Evolutionary conservation across 2,329 filamentous ascomycete genomes (phyloP), one percentile per base, ranked within the genome.

Genomic region (Alternaria tenuissima): DNA sequence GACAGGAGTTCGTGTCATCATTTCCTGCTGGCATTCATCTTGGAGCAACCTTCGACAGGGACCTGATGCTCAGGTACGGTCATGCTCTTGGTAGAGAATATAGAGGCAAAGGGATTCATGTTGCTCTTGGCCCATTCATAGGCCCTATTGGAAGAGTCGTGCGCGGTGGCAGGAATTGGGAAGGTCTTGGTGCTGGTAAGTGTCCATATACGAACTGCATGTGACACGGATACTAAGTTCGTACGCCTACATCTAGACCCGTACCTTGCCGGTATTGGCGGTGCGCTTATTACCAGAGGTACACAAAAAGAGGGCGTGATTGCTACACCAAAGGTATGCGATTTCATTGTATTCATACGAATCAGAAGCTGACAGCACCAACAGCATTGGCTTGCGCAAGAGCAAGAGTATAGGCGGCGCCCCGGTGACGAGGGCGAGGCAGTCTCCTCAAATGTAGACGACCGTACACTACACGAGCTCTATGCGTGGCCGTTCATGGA

Each of bases 101-200:
- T 51, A 85, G 87, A 12, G 89, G 88, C 5, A 93, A 93, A 71
- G 90, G 91, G 1, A 85, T 88, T 39, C 88, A 93, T 71, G 83
- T 92, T 55, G 87, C 87, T 65, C 82, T 94, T 6, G 90, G 90
- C 0, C 91, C 91, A 0, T 83, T 86, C 0, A 88, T 91, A 28
- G 91, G 90, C 0, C 87, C 91, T 1, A 74, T 93, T 2, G 91
- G 91, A 2, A 85, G 89, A 7, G 89, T 92, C 70, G 89, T 89
- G 1, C 83, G 87, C 52, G 90, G 89, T 8, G 91, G 91, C 14
- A 84, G 91, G 18, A 91, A 87, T 66, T 93, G 90, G 90, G 91
- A 93, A 73, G 87, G 88, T 0, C 90, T 93, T 65, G 89, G 90
- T 3, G 78, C 67, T 1, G 91, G 28, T 30, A 30, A 30, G 28